These are phyloP conservation scores for Kuraishia floccosa DNA, from an alignment of 805 yeast species.

Conservation along the genomic window DNA sequence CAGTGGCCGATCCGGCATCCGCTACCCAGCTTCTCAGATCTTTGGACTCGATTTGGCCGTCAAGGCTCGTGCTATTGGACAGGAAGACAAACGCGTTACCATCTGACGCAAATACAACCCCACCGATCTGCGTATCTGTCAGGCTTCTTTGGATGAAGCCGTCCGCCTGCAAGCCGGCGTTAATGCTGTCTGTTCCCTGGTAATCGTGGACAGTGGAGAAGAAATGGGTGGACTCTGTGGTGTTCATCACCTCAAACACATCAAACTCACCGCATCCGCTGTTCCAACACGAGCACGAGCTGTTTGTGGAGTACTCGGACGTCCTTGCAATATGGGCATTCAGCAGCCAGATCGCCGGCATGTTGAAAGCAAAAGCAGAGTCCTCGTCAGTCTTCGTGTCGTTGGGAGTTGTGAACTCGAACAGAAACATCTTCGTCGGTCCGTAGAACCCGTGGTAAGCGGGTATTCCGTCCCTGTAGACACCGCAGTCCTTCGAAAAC, in stretches of 20 bases:
- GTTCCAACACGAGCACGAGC: slow-evolving; percentile 66
- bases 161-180: slow-evolving; percentile 43
- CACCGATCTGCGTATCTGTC: slow-evolving; percentile 46
- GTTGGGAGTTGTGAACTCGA: slow-evolving; percentile 58
- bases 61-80: slow-evolving; percentile 40
- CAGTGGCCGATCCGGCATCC: slow-evolving; percentile 6
- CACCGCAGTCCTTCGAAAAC: slow-evolving; percentile 54
- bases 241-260: slow-evolving; percentile 63
- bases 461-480: slow-evolving; percentile 62
- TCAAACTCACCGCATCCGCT: slow-evolving; percentile 77
- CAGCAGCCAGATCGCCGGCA: slow-evolving; percentile 73
- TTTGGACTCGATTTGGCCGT: slow-evolving; percentile 28
- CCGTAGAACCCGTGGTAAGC: slow-evolving; percentile 68
- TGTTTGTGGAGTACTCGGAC: slow-evolving; percentile 51
- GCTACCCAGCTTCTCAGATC: slow-evolving; percentile 35
- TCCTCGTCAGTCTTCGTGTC: slow-evolving; percentile 14
- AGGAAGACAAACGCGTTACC: slow-evolving; percentile 55
- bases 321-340: slow-evolving; percentile 69
- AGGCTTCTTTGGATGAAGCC: slow-evolving; percentile 50
- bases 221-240: slow-evolving; percentile 41
- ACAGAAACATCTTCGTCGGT: slow-evolving; percentile 56
- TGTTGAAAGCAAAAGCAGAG: slow-evolving; percentile 31
- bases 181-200: slow-evolving; percentile 59
- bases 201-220: slow-evolving; percentile 65
- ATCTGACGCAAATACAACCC: slow-evolving; percentile 53